These are phyloP conservation scores for Monosporozyma aerobia DNA, from an alignment of 805 yeast species.

Conservation along the genomic window DNA sequence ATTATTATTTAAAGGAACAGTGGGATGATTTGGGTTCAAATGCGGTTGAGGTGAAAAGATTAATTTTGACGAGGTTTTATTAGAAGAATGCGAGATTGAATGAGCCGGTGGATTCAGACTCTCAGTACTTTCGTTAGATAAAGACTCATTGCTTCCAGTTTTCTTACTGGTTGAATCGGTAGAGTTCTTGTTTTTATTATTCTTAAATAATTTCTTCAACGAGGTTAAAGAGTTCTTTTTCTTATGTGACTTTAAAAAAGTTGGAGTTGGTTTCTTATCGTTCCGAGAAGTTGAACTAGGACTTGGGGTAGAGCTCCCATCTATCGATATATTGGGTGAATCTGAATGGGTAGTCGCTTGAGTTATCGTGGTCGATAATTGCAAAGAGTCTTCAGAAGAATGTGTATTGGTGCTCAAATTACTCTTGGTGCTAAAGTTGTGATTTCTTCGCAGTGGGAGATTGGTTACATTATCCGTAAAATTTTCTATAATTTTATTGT, in stretches of 20 bases:
- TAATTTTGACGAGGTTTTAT: constrained; percentile 3
- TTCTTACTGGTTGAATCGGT: neutral
- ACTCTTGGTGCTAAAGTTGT: constrained; percentile 5
- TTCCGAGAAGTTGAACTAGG: neutral
- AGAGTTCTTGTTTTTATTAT: constrained; percentile 15
- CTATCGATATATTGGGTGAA: neutral
- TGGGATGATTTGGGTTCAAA: constrained; percentile 2
- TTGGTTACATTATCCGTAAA: neutral
- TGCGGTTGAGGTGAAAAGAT: constrained; percentile 17
- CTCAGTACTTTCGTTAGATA: neutral
- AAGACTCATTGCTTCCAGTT: neutral
- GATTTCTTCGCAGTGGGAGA: neutral
- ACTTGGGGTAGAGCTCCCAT: neutral
- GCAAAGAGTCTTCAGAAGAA: constrained; percentile 6
- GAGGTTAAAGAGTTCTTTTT: constrained; percentile 25
- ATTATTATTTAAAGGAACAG: neutral
- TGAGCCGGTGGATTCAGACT: neutral
- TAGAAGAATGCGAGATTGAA: neutral
- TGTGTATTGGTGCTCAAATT: constrained; percentile 10
- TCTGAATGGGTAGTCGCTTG: neutral
- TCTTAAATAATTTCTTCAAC: constrained; percentile 24
- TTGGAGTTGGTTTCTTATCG: constrained; percentile 6
- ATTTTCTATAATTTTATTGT: neutral
- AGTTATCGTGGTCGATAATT: constrained; percentile 4
- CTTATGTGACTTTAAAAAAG: constrained; percentile 15